Conservation (phyloP, 805 yeast species). For the Kurtzmaniella cleridarum region DNA sequence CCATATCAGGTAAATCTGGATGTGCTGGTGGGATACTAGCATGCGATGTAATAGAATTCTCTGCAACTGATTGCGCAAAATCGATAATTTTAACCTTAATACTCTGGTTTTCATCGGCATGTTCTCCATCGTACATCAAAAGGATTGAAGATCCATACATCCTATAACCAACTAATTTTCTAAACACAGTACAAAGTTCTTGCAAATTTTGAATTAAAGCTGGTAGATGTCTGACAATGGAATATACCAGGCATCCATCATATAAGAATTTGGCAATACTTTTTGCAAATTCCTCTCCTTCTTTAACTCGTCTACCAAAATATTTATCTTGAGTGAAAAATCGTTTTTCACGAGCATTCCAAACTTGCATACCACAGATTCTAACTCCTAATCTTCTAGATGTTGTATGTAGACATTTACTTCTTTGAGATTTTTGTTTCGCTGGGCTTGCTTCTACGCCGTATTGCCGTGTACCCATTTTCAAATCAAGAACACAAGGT, state of each 20-base stretch:
- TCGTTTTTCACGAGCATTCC: conserved; percentile 42
- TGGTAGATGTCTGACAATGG: conserved; percentile 66
- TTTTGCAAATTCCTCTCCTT: conserved; percentile 73
- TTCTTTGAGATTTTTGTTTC: conserved; percentile 74
- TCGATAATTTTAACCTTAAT: conserved; percentile 74
- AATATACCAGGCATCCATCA: conserved; percentile 57
- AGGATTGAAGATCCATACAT: conserved; percentile 87
- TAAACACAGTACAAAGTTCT: conserved; percentile 52
- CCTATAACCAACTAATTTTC: conserved; percentile 64
- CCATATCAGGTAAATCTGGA: conserved; percentile 62
- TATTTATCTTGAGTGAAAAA: conserved; percentile 82
- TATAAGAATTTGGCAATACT: conserved; percentile 73
- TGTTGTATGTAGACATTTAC: conserved; percentile 79
- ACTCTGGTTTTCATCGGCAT: conserved; percentile 5
- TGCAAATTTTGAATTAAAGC: conserved; percentile 53
- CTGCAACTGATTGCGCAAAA: conserved; percentile 86
- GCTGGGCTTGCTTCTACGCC: conserved; percentile 82
- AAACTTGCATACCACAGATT: conserved; percentile 91
- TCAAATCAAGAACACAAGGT: conserved; percentile 91
- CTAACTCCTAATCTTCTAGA: conserved; percentile 81
- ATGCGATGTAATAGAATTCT: conserved; percentile 22
- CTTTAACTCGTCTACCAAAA: conserved; percentile 73
- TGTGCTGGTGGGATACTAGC: conserved; percentile 67
- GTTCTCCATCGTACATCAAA: conserved; percentile 79
- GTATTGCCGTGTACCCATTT: conserved; percentile 98